phyloP scores from a whole-genome alignment of 176 grass and related monocot species.

The Aechmea fasciata region DNA sequence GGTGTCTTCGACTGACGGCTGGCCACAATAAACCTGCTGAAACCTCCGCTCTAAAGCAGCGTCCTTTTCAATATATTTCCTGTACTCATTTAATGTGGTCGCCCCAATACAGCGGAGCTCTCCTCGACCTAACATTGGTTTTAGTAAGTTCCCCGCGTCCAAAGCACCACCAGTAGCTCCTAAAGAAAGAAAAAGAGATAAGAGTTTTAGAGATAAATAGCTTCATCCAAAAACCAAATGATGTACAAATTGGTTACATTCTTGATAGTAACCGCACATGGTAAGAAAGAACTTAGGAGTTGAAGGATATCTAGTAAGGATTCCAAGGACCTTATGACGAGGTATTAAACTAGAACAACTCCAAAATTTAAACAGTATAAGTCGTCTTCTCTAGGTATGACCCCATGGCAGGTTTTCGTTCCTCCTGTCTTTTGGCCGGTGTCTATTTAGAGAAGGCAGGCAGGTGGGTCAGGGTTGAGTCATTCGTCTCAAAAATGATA shows the following conservation, averaged over 20 bases:
- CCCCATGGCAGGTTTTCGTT: too few species aligned
- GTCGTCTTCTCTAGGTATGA: too few species aligned
- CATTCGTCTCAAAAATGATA: too few species aligned
- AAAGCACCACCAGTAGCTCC: conserved; percentile 79
- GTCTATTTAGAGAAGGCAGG: too few species aligned
- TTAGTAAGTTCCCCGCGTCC: conserved; percentile 87
- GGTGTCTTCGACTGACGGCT: conserved; percentile 80
- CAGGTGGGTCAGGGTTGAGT: too few species aligned
- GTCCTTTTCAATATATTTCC: conserved; percentile 97
- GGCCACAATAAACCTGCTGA: conserved; percentile 86
- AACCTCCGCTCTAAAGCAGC: conserved; percentile 90
- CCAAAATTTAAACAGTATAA: too few species aligned
- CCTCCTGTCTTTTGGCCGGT: too few species aligned
- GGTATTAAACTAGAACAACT: too few species aligned
- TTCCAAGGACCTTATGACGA: too few species aligned
- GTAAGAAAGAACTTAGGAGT: too few species aligned
- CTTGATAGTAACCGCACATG: background rate
- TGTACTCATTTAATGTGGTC: conserved; percentile 90
- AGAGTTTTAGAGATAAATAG: background rate
- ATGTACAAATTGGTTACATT: background rate
- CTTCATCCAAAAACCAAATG: background rate
- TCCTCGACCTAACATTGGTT: conserved; percentile 88
- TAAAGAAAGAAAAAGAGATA: conserved; percentile 16
- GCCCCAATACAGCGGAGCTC: conserved; percentile 92
- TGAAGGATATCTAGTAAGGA: too few species aligned